Conservation (phyloP, 2,329 filamentous ascomycete genomes). For the Exophiala sideris region DNA sequence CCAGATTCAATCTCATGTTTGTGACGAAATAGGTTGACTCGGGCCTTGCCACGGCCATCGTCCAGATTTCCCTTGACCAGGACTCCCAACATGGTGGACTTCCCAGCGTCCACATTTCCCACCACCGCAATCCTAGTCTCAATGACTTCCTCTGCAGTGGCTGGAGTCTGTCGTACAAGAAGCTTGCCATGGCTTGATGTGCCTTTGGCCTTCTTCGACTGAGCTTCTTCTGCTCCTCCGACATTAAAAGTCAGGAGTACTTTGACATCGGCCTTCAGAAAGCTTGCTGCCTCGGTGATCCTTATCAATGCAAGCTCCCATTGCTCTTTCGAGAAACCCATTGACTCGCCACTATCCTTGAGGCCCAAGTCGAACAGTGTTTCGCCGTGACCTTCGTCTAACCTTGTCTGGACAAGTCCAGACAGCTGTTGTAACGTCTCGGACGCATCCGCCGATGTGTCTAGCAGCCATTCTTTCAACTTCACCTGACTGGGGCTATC, state of each 20-base stretch:
- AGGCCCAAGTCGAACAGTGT: constrained; percentile 87
- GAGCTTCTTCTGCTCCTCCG: constrained; percentile 70
- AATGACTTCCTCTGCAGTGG: constrained; percentile 78
- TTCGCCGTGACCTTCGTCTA: constrained; percentile 84
- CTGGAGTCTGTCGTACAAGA: constrained; percentile 71
- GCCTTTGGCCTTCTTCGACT: constrained; percentile 62
- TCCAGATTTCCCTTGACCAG: constrained; percentile 93
- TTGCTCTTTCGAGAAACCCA: constrained; percentile 69
- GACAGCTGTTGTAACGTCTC: constrained; percentile 62
- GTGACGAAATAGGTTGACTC: constrained; percentile 93
- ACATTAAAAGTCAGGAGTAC: constrained; percentile 88
- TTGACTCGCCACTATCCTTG: constrained; percentile 82
- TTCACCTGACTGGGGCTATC: constrained; percentile 66
- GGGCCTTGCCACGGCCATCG: constrained; percentile 87
- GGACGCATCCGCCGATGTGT: constrained; percentile 52
- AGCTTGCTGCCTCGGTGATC: constrained; percentile 62
- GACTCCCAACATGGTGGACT: constrained; percentile 93
- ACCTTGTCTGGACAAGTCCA: constrained; percentile 62
- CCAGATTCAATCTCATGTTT: constrained; percentile 98
- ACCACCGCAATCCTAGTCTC: constrained; percentile 96
- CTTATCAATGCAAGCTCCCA: constrained; percentile 71
- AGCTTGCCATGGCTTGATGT: constrained; percentile 80
- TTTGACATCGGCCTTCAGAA: constrained; percentile 69
- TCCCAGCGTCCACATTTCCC: constrained; percentile 95
- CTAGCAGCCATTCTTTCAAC: constrained; percentile 73